Evolutionary conservation across 768 basidiomycete species (phyloP), one percentile per base, ranked within the genome.

Genomic region (Cystofilobasidium capitatum): DNA sequence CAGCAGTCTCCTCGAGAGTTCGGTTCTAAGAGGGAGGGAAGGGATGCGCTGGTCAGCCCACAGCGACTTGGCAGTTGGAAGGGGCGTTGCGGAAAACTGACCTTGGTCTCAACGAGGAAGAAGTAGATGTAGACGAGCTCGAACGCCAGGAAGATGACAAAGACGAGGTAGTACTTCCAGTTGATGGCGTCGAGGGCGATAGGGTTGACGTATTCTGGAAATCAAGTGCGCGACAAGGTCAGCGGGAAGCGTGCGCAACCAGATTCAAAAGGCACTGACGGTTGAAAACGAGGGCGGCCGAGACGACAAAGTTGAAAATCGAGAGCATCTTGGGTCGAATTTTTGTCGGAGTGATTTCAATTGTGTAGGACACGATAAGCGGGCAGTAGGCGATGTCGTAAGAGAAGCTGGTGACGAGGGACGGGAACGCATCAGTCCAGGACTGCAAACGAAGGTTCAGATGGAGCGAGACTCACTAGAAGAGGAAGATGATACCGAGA

Each of bases 281-380:
- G 76, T 90, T 91, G 78, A 93, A 89, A 76, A 93, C 88, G 71
- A 91, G 84, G 8, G 89, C 82, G 64, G 86, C 71, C 16, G 88
- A 88, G 75, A 89, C 83, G 67, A 42, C n/a, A n/a, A 64, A 54
- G 62, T 68, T 62, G 59, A 62, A 57, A 29, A 68, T 12, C 40
- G 62, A 45, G 20, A 59, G 29, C 1, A 57, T 54, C 35, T 59
- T 62, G 2, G 55, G 54, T 14, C 64, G 51, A 16, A 66, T 39
- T 8, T 80, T 78, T 79, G 82, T 91, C 7, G 90, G 90, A 62
- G 92, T 79, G 77, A 93, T 92, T 77, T 94, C 91, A 70, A 91
- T 82, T 51, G 89, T 88, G 79, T 92, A 91, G 0, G 86, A 83
- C 65, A 91, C 86, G 71, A 90, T 86, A 69, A 92, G 85, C 12